phyloP scores from a whole-genome alignment of 2,329 filamentous ascomycete genomes.

The Penicillium sp. region DNA sequence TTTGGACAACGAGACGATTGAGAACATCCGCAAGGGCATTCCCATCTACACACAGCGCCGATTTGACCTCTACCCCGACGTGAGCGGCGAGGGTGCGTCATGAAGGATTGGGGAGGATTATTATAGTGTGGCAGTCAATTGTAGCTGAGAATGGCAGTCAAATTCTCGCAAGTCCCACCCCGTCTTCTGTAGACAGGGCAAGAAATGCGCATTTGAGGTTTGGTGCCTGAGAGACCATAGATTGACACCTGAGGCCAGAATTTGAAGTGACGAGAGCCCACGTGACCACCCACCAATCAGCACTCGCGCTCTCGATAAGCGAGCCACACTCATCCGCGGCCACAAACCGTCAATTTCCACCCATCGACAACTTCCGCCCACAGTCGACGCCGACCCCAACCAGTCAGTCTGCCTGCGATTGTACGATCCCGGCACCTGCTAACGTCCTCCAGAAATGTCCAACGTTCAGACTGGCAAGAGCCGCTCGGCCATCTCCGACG shows the following conservation, averaged over 20 bases:
- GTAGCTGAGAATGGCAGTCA: too few relatives aligned
- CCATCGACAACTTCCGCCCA: constrained; percentile 40
- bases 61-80: constrained; percentile 94
- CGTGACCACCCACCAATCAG: constrained; percentile 28
- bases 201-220: too few relatives aligned
- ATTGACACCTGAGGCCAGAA: constrained; percentile 6
- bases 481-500: constrained; percentile 96
- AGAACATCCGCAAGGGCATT: constrained; percentile 75
- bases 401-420: constrained; percentile 32
- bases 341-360: constrained; percentile 32
- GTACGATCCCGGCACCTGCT: constrained; percentile 3
- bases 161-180: too few relatives aligned
- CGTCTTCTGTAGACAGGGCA: too few relatives aligned
- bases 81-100: constrained; percentile 56
- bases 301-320: constrained; percentile 28
- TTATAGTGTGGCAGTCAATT: too few relatives aligned
- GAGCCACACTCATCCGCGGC: constrained; percentile 39
- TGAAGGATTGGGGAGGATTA: constrained; percentile 6
- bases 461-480: constrained; percentile 63
- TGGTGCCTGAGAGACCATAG: not conserved
- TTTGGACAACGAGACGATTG: constrained; percentile 65
- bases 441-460: constrained; percentile 58
- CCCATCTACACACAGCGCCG: constrained; percentile 79
- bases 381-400: constrained; percentile 37
- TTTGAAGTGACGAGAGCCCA: not conserved